phyloP scores from a whole-genome alignment of 2,329 filamentous ascomycete genomes.

The Sporothrix sp. region DNA sequence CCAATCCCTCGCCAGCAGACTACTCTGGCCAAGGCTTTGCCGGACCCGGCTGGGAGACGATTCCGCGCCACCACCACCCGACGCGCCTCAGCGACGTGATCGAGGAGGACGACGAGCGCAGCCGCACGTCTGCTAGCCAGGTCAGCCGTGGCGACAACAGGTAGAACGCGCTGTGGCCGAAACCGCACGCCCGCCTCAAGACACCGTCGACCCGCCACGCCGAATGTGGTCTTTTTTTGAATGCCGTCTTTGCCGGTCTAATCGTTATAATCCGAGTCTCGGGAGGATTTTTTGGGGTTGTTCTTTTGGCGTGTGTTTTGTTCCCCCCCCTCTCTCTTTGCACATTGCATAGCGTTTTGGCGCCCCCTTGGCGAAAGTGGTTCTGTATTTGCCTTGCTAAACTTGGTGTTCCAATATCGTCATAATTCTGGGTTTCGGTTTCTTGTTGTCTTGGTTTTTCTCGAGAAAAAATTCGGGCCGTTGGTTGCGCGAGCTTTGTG shows the following conservation, averaged over 20 bases:
- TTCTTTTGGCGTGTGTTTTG: too few species aligned
- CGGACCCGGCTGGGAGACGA: constrained; percentile 61
- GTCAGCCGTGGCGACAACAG: constrained; percentile 37
- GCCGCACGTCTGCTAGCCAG: constrained; percentile 61
- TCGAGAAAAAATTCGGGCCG: too few species aligned
- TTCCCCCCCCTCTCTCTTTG: not conserved
- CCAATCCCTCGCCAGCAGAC: constrained; percentile 36
- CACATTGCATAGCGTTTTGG: constrained; percentile 8
- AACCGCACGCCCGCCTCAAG: too few species aligned
- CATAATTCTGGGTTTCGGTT: not conserved
- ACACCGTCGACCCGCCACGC: too few species aligned
- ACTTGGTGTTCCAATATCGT: too few species aligned
- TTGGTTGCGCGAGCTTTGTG: not conserved
- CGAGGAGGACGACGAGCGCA: constrained; percentile 74
- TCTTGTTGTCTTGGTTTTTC: not conserved
- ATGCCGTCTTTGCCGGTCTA: too few species aligned
- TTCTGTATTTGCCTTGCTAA: not conserved
- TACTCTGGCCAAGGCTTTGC: constrained; percentile 59
- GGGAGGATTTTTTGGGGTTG: too few species aligned
- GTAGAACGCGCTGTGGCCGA: too few species aligned
- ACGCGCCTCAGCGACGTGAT: constrained; percentile 82
- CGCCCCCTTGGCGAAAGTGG: not conserved
- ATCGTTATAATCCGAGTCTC: too few species aligned
- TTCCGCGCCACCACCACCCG: constrained; percentile 71
- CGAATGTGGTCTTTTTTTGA: not conserved